Evolutionary conservation across 2,329 filamentous ascomycete genomes (phyloP), one percentile per base, ranked within the genome.

Genomic region (Ceratocystis cubensis): DNA sequence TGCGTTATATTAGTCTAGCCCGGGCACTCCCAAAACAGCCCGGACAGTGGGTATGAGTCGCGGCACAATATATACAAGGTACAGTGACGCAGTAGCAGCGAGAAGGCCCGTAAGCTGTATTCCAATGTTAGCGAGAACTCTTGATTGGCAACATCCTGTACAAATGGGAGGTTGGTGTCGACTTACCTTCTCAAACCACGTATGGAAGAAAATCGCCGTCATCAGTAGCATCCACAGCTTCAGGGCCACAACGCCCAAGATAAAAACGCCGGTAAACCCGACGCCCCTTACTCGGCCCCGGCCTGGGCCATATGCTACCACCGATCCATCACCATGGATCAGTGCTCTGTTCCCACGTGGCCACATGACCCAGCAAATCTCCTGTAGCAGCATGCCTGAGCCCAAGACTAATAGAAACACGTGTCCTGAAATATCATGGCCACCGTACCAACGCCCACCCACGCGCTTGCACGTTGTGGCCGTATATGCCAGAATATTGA

Each of bases 151-250:
- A 50, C 2, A 48, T n/a, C n/a, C 0, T 20, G 20, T 22, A 48
- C 46, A 22, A 48, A 48, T n/a, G 46, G 20, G 48, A 20, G 3
- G 3, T 13, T 1, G 0, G 3, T 37, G 3, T 37, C 25, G 37
- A 74, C 81, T 72, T 72, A 89, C 88, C 87, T 97, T 99, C 79
- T 99, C 94, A 72, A 95, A 87, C 92, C 93, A 97, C 0, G 94
- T 99, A 76, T 99, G 94, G 73, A 99, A 99, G 80, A 93, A 99
- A 48, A 95, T 92, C 2, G 92, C 92, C 50, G 94, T 99, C 94
- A 99, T 99, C 69, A 97, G 80, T 74, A 99, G 76, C 94, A 99
- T 99, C 90, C 94, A 97, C 79, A 87, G 83, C 73, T 87, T 90
- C 73, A 96, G 72, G 0, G 76, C 85, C 20, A 88, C 82, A 30